phyloP scores from a whole-genome alignment of 169 alveolate species.

The Plasmodium chabaudi region DNA sequence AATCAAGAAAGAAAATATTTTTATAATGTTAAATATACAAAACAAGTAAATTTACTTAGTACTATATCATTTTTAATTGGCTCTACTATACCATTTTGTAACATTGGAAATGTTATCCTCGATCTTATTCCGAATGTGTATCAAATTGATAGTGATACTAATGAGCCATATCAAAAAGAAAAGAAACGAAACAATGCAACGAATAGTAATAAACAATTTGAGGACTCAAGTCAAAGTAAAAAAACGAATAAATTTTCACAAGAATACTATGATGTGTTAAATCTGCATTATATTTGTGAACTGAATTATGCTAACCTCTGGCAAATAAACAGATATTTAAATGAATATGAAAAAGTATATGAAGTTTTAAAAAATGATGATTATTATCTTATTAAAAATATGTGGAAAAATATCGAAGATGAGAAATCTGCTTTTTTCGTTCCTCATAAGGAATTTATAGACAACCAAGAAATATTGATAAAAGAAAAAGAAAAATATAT shows the following conservation, averaged over 20 bases:
- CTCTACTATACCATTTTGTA: conserved; percentile 62
- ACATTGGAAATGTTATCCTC: conserved; percentile 61
- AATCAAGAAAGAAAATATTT: conserved; percentile 23
- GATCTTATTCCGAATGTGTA: conserved; percentile 47
- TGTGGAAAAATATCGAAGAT: conserved; percentile 34
- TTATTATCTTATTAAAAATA: conserved; percentile 51
- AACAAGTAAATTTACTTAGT: conserved; percentile 54
- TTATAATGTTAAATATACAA: conserved; percentile 56
- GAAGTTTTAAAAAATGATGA: conserved; percentile 27
- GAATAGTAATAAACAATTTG: background rate
- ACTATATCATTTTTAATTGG: conserved; percentile 66
- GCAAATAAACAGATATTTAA: conserved; percentile 62
- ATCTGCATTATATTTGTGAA: conserved; percentile 58
- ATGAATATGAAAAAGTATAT: conserved; percentile 31
- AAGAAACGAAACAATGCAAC: background rate
- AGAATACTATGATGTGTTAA: conserved; percentile 13
- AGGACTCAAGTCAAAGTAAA: background rate
- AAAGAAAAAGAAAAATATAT: conserved; percentile 41
- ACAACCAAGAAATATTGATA: conserved; percentile 26
- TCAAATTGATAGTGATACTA: background rate
- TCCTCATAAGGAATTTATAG: conserved; percentile 40
- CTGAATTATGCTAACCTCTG: conserved; percentile 55
- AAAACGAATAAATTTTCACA: background rate
- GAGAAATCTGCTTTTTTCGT: conserved; percentile 27
- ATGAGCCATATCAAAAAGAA: background rate